Evolutionary conservation across 768 basidiomycete genomes (phyloP), one percentile per base, ranked within the genome.

Genomic region (Heimioporus sp.): DNA sequence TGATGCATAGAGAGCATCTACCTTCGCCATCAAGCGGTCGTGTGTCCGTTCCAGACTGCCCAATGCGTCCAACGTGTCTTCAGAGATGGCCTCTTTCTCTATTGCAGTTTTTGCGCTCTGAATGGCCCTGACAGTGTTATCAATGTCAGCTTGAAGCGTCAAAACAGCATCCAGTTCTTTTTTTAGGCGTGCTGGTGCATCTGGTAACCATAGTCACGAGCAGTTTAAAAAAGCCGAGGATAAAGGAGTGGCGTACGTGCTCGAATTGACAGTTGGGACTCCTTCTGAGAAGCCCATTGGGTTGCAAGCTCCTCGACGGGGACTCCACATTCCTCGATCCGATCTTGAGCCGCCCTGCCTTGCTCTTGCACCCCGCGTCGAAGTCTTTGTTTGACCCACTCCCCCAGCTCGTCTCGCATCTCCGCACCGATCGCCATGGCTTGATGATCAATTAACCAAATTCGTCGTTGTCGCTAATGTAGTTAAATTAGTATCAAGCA

Each of bases 361-460:
- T 68, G 66, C 0, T 15, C 49, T 9, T 43, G 20, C 0, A 68
- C 49, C 0, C 64, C 64, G 46, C 51, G 50, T 1, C 31, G 37
- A 7, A 65, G 55, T 3, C 62, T 55, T 0, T 61, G 56, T 0
- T 49, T 50, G 6, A 75, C 56, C 72, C 72, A 76, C 3, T 57
- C 52, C 0, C 74, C 71, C 1, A 55, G 35, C 5, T 55, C 40
- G 2, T 2, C 2, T 1, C 10, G 8, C 49, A 55, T 55, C 37
- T 55, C 45, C 4, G 2, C 7, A 4, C 41, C 42, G 15, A 51
- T 5, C 3, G 28, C 46, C 1, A 10, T 31, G 2, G 64, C 61
- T 16, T 72, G 70, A 2, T 63, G 60, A 44, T 76, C 72, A 11
- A 76, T 54, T 0, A 73, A 42, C 66, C 70, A 75, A 0, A 73